Base-by-base conservation (phyloP, 306 rosid genomes). In the Adenanthera pavonina region DNA sequence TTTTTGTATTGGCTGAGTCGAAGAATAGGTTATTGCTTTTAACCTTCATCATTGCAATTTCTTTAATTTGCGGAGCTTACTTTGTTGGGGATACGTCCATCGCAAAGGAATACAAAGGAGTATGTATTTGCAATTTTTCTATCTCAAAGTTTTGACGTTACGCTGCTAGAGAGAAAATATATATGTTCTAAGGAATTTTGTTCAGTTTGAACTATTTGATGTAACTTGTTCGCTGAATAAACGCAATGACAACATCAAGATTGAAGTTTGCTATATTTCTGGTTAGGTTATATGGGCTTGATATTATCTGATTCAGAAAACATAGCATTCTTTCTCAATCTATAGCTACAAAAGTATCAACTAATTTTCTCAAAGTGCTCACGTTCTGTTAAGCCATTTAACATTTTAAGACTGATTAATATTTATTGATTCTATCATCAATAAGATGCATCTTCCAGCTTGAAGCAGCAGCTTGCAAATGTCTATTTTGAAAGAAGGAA, bases 61-160 rank as follows among this genome's bases (percentile, higher is more conserved):
- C 92, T 19, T 83, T 95, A 75, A 69, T 92, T 72, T 89, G 86
- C 15, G 97, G 89, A 65, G 97, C 89, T 81, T 95, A 88, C 87
- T 85, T 93, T 60, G 79, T 83, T 78, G 89, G 90, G 33, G 78
- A 84, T 77, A 85, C 91, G 13, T 80, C 90, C 75, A 74, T 85
- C 57, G 86, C 89, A 72, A 88, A 89, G 85, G 91, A 89, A 61
- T 87, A 88, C 85, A 89, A 88, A 84, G 90, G 88, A 20, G 94
- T 90, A 86, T 16, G 91, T 62, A 54, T 67, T 62, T 46, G 49
- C 15, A 35, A 61, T 33, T 61, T 13, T 61, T 61, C 13, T 40
- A 16, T 51, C 35, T 66, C 47, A 57, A 51, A 57, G 38, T 40
- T 59, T 57, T 51, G 38, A 16, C 19, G 38, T 53, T 56, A 2